These are phyloP conservation scores for Candolleomyces eurysporus DNA, from an alignment of 768 basidiomycete genomes.

Conservation along the genomic window DNA sequence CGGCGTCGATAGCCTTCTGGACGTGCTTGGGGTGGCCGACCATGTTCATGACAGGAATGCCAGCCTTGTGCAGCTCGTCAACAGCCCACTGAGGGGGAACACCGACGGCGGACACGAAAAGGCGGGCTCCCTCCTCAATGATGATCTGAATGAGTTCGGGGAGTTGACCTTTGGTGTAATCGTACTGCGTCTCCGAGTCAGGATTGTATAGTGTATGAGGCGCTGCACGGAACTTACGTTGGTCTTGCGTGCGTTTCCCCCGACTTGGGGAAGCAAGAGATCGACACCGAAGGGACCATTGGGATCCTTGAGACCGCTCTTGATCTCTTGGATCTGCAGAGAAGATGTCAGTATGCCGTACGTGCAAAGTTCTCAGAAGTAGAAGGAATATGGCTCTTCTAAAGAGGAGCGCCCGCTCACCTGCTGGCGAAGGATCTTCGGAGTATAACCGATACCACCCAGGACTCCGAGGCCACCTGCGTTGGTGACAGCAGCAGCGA, in stretches of 20 bases:
- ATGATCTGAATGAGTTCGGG: constrained; percentile 85
- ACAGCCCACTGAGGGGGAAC: constrained; percentile 81
- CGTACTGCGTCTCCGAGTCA: constrained; percentile 45
- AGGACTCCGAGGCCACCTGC: constrained; percentile 93
- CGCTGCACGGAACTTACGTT: constrained; percentile 53
- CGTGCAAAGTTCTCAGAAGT: not conserved
- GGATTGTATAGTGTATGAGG: not conserved
- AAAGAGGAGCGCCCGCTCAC: constrained; percentile 33
- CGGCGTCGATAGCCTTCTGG: constrained; percentile 72
- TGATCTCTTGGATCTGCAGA: constrained; percentile 65
- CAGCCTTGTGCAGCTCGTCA: constrained; percentile 78
- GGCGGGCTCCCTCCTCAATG: constrained; percentile 82
- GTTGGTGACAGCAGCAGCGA: constrained; percentile 92
- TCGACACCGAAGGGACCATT: constrained; percentile 90
- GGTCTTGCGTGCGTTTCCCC: constrained; percentile 86
- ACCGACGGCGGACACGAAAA: constrained; percentile 92
- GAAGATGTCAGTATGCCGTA: not conserved
- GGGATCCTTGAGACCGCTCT: constrained; percentile 69
- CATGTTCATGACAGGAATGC: constrained; percentile 93
- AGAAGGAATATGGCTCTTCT: not conserved
- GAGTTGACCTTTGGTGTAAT: constrained; percentile 88
- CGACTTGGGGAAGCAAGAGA: constrained; percentile 83
- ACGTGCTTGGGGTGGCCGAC: constrained; percentile 95
- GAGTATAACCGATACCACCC: constrained; percentile 85
- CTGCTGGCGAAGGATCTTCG: constrained; percentile 76